A percentile compares a stretch with the other conserved stretches of the same genome.
phyloP scores from a whole-genome alignment of 345 rosid species.

The Luvunga scandens region DNA sequence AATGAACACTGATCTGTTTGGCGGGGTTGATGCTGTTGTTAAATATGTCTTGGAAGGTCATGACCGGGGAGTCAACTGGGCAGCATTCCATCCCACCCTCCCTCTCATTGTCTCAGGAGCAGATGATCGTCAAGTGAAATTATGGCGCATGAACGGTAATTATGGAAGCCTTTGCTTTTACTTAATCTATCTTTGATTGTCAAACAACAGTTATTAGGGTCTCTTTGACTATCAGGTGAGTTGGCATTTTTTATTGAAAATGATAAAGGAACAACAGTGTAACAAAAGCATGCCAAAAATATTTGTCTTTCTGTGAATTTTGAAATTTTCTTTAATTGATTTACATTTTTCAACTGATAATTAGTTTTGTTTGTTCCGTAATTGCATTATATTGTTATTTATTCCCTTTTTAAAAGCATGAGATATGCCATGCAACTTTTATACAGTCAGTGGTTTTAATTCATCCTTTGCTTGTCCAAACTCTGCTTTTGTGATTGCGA shows the following conservation, averaged over 20 bases:
- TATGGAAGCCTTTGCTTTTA: not conserved
- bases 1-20: conserved; percentile 92
- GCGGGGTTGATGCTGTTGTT: conserved; percentile 91
- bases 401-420: not conserved
- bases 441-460: no score
- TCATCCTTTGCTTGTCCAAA: not conserved
- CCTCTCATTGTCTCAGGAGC: conserved; percentile 98
- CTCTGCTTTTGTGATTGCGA: not conserved
- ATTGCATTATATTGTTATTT: not conserved
- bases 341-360: no score
- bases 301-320: no score
- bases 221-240: not conserved
- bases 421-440: not conserved
- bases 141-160: conserved; percentile 97
- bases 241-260: not conserved
- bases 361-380: not conserved
- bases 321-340: no score
- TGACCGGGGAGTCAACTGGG: conserved; percentile 99
- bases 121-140: conserved; percentile 95
- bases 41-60: conserved; percentile 98
- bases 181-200: not conserved
- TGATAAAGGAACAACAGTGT: no score
- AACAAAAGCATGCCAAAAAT: no score
- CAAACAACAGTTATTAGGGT: not conserved
- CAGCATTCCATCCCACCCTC: conserved; percentile 91